Base-by-base conservation (phyloP, 2,329 filamentous ascomycete species). In the Penicillium hordei region DNA sequence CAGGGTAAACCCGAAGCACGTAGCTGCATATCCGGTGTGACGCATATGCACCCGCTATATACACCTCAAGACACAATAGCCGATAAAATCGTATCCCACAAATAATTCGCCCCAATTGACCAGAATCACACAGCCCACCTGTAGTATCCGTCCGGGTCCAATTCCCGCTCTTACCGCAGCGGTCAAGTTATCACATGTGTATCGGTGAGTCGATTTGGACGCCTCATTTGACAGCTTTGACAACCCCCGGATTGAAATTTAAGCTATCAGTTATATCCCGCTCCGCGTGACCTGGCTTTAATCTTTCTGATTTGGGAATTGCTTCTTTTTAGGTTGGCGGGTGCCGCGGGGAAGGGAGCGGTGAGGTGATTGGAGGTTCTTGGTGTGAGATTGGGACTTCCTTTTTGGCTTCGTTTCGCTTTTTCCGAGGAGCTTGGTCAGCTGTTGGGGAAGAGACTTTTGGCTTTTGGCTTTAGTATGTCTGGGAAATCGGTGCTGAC, bases 131-230 rank as follows among this genome's bases (percentile, higher is more conserved):
- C 17, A 48, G 34, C 43, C 34, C 34, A 31, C 19, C 8, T 39
- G 25, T 25, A 27, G 15, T 10, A 13, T 40, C 15, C 6, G 15
- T 17, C 33, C 33, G 2, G 25, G 17, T 1, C 29, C 4, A 34
- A n/a, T 49, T 33, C 36, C 44, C 36, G 43, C 52, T 31, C 39
- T 45, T 25, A 6, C 23, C 25, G 45, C 52, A 49, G 53, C 48
- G 48, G 53, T 52, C 53, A 52, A 15, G n/a, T 42, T 49, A 17
- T 52, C 40, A 51, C 19, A 56, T 29, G 21, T 44, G 45, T 39
- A 39, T 56, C 39, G 48, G 46, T 19, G 48, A 5, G 23, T 52
- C 53, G 53, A 52, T 21, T 52, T 19, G 29, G 33, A 15, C 46
- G 46, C 48, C 48, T 50, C 53, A 27, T 21, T 42, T 34, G 27